Percentiles rank a stretch among this genome's conserved stretches.
phyloP scores from a whole-genome alignment of 1,284 basidiomycete genomes.

The Tetrapyrgos nigripes region DNA sequence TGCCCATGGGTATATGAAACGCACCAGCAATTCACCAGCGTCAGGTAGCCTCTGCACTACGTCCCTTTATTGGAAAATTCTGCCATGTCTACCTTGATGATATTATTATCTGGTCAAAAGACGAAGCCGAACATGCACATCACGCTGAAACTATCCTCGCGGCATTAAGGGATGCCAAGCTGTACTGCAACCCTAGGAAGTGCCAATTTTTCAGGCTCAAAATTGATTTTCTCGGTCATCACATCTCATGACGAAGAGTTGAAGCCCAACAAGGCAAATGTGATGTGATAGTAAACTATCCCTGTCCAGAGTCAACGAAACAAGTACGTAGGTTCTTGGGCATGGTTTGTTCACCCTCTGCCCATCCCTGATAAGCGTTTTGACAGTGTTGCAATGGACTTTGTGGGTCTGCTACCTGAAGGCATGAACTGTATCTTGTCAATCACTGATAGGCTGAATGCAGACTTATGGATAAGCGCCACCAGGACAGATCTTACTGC shows the following conservation, averaged over 20 bases:
- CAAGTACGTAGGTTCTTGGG: constrained; percentile 53
- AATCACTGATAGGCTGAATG: no score
- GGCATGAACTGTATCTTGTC: constrained; percentile 27
- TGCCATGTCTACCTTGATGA: constrained; percentile 31
- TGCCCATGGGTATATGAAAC: constrained; percentile 40
- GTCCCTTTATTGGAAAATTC: constrained; percentile 19
- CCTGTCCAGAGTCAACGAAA: no score
- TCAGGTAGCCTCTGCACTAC: constrained; percentile 32
- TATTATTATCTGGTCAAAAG: constrained; percentile 43
- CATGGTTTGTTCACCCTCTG: constrained; percentile 36
- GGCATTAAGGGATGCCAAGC: constrained; percentile 22
- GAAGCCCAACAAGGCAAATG: no score
- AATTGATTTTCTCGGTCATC: constrained; percentile 42
- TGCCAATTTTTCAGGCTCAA: constrained; percentile 31
- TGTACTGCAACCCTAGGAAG: constrained; percentile 38
- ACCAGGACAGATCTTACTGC: constrained; percentile 28
- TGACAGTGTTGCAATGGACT: constrained; percentile 28
- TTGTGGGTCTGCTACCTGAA: constrained; percentile 29
- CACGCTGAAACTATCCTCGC: constrained; percentile 34
- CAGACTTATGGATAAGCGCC: constrained; percentile 37
- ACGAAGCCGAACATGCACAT: constrained; percentile 35
- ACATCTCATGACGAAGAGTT: constrained; percentile 31
- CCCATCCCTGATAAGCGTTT: constrained; percentile 26
- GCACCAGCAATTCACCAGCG: constrained; percentile 37
- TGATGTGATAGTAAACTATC: no score